These are phyloP conservation scores for Mycena latifolia DNA, from an alignment of 768 basidiomycete genomes.

Conservation along the genomic window DNA sequence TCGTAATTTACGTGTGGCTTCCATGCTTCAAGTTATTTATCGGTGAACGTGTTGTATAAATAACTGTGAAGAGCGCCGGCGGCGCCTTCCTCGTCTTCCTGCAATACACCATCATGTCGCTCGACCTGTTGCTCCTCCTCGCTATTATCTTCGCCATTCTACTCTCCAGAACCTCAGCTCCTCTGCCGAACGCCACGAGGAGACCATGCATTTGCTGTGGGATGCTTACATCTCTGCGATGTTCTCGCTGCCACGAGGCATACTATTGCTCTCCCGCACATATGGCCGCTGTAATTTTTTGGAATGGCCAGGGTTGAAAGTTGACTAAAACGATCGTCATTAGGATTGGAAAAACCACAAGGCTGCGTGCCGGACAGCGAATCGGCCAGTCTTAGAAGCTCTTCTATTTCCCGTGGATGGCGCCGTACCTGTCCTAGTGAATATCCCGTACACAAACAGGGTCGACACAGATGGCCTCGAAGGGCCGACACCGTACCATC, in stretches of 20 bases:
- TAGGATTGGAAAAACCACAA: conserved; percentile 29
- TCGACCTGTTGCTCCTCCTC: conserved; percentile 27
- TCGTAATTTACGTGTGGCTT: conserved; percentile 4
- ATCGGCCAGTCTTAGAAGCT: conserved; percentile 8
- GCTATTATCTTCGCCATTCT: conserved; percentile 21
- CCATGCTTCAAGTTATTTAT: conserved; percentile 20
- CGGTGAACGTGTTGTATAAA: conserved; percentile 19
- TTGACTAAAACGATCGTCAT: not conserved
- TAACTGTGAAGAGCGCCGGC: not conserved
- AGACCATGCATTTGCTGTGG: conserved; percentile 24
- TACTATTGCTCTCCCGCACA: conserved; percentile 31
- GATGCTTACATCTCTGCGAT: conserved; percentile 24
- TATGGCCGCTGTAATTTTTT: conserved; percentile 14
- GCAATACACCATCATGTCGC: conserved; percentile 24
- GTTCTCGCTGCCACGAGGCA: conserved; percentile 32
- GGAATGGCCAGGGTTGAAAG: not conserved
- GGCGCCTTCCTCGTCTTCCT: not conserved
- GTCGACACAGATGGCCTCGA: conserved; percentile 12
- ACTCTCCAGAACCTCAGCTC: not conserved
- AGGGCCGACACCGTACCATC: conserved; percentile 22
- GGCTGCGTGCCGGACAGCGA: conserved; percentile 4
- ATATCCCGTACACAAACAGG: conserved; percentile 23
- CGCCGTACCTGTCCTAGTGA: not conserved
- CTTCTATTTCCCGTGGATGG: conserved; percentile 28
- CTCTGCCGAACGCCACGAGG: not conserved